Evolutionary conservation across 1,284 basidiomycete species (phyloP), one percentile per base, ranked within the genome.

Genomic region (Chondrostereum purpureum): DNA sequence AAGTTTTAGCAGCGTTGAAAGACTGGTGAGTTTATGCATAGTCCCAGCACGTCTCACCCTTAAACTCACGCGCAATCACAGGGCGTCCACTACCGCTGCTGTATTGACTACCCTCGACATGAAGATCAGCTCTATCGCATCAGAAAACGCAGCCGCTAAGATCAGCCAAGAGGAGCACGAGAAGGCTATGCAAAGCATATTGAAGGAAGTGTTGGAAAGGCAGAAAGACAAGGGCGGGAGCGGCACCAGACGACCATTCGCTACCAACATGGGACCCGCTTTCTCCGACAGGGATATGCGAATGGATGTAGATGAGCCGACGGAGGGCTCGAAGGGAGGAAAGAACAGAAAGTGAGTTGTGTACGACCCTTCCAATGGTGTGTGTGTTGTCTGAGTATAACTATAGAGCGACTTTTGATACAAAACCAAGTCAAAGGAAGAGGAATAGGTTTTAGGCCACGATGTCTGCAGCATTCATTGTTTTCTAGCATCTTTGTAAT

Each of bases 41-140:
- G n/a, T 42, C n/a, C 5, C 22, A 19, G 1, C 22, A 40, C 22
- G 17, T 23, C 18, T 22, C 17, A 43, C 41, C 43, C 47, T 19
- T 31, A 21, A 12, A 24, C 18, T 47, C 50, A 24, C 49, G 23
- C 4, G 22, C 42, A 31, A 34, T 14, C 24, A 23, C 51, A 90
- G 88, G 88, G 80, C 84, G 20, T 66, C 72, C 5, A 90, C 85
- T 12, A 89, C 89, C 1, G 70, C 80, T 5, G 62, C 66, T 39
- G 67, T 75, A 0, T 63, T 76, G 12, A 47, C 56, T n/a, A 70
- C 72, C 2, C 63, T 76, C 11, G 73, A 76, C 55, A 60, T 67
- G 23, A 78, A 79, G 59, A 70, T 83, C 38, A 59, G 63, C 2
- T 52, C 65, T 14, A 69, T 83, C 22, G 59, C 74, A 3, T 53